phyloP scores from a whole-genome alignment of 1,139 yeast species.

The Scheffersomyces illinoinensis region DNA sequence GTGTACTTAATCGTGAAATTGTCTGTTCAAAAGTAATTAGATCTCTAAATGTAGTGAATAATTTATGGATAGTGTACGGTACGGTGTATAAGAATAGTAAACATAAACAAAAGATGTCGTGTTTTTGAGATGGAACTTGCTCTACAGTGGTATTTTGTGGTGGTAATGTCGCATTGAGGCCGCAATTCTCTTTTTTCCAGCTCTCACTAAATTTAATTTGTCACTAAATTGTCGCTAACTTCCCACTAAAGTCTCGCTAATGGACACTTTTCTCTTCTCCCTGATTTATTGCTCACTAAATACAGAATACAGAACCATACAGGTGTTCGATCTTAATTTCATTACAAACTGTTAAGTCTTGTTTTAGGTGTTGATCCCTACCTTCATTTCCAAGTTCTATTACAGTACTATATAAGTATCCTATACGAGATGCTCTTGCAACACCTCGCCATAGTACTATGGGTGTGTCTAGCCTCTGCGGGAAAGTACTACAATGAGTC shows the following conservation, averaged over 20 bases:
- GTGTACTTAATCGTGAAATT: not conserved
- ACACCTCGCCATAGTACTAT: not conserved
- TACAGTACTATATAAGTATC: not conserved
- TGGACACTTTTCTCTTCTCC: not conserved
- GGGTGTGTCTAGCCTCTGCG: slow-evolving; percentile 4
- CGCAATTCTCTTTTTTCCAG: not conserved
- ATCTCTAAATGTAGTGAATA: not conserved
- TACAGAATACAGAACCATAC: not conserved
- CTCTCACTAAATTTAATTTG: not conserved
- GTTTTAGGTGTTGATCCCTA: not conserved
- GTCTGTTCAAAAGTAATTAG: not conserved
- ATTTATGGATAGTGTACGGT: not conserved
- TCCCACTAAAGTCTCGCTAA: not conserved
- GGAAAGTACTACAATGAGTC: slow-evolving; percentile 50
- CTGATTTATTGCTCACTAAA: not conserved
- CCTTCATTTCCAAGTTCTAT: not conserved
- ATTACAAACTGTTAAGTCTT: not conserved
- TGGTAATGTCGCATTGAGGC: not conserved
- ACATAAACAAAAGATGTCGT: not conserved
- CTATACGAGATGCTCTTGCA: not conserved
- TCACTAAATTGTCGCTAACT: not conserved
- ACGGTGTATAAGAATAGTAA: not conserved
- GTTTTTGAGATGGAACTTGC: not conserved
- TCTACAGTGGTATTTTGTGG: not conserved
- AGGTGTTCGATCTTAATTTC: not conserved